Evolutionary conservation across 331 rosid species (phyloP), one percentile per base, ranked within the genome.

Genomic region (Malus hybrid): DNA sequence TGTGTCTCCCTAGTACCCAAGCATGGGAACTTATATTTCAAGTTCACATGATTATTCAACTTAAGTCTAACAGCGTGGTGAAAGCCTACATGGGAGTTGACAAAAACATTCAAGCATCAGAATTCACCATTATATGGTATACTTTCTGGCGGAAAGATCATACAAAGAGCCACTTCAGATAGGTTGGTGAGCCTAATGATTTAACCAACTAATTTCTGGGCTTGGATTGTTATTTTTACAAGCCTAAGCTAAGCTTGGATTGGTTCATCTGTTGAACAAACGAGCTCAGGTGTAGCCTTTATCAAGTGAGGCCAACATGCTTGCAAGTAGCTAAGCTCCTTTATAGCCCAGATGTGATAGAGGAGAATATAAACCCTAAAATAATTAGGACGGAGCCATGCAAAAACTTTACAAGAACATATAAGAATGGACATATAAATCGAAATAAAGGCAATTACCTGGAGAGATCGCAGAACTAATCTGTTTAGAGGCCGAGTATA

Each of bases 381-480:
- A 77, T 20, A 29, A 13, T 27, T 46, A 65, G 57, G 65, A 52
- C 4, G 29, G 7, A 9, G n/a, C 15, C 10, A 73, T 44, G 44
- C 22, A 42, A 73, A 19, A 29, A n/a, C 15, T 73, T 6, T 16
- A 33, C 46, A 61, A 73, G 19, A 9, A 39, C 36, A 32, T 54
- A 36, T 15, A 42, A 11, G 15, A 32, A 74, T 19, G 32, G 65
- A 42, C 13, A 10, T 3, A 56, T 6, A 65, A 22, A 29, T 20
- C 55, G 39, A 69, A 67, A 55, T 14, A 46, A 20, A 9, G 1
- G 52, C 44, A 48, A 60, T 64, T 82, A 85, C 88, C 86, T 36
- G 88, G 88, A 64, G 88, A 85, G 66, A 85, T 85, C 61, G 88
- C 88, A 46, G 88, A 79, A 79, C 88, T 82, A 50, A 85, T 82